Conservation (phyloP, 331 rosid genomes). For the Phaseolus coccineus region DNA sequence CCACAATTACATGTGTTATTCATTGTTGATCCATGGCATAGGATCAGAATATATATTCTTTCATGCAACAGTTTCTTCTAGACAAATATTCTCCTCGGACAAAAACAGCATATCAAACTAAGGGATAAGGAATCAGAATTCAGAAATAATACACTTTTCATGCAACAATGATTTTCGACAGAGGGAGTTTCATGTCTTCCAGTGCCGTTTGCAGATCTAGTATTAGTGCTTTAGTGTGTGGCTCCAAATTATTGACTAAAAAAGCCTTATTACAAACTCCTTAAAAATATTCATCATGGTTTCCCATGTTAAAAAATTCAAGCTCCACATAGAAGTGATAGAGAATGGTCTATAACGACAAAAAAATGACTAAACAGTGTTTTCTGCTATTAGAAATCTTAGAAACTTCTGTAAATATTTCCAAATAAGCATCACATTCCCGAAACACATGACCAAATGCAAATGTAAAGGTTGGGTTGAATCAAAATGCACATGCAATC, state of each 20-base stretch:
- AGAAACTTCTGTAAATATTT: slow-evolving; percentile 4
- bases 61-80: slow-evolving; percentile 34
- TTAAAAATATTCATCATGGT: slow-evolving; percentile 22
- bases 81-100: slow-evolving; percentile 13
- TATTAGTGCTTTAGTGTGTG: neutral
- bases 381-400: slow-evolving; percentile 17
- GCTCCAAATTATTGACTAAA: slow-evolving; percentile 24
- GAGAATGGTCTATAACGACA: slow-evolving; percentile 23
- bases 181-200: neutral
- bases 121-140: slow-evolving; percentile 1
- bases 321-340: slow-evolving; percentile 13
- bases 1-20: slow-evolving; percentile 7
- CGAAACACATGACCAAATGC: slow-evolving; percentile 7
- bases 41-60: slow-evolving; percentile 28
- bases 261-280: slow-evolving; percentile 10
- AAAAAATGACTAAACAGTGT: slow-evolving; percentile 10
- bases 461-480: slow-evolving; percentile 15
- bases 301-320: slow-evolving; percentile 6
- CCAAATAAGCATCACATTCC: slow-evolving; percentile 13
- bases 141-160: neutral
- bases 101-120: slow-evolving; percentile 6
- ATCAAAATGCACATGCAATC: slow-evolving; percentile 31
- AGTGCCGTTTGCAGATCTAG: slow-evolving; percentile 20
- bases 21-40: neutral
- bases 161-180: slow-evolving; percentile 2